phyloP scores from a whole-genome alignment of 495 filamentous ascomycete genomes.

The Talaromyces thailandensis region DNA sequence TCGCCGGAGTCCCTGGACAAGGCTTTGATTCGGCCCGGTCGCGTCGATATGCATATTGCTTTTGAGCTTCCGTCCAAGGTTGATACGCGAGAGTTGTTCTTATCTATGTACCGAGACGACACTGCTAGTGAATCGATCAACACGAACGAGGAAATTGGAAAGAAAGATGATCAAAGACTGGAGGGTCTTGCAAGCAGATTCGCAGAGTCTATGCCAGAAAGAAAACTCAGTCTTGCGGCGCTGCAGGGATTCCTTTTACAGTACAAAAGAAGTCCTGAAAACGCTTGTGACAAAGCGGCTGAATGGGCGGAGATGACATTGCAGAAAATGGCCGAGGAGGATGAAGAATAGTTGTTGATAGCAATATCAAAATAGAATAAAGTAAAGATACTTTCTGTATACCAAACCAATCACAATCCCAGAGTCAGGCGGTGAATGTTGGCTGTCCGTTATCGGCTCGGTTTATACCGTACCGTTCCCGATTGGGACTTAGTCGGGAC shows the following conservation, averaged over 20 bases:
- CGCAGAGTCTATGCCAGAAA: constrained; percentile 48
- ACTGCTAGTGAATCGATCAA: neutral
- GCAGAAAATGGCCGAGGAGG: constrained; percentile 44
- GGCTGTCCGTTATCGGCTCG: constrained; percentile 14
- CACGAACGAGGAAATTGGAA: neutral
- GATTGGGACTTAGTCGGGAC: neutral
- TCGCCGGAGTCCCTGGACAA: constrained; percentile 62
- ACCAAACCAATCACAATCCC: neutral
- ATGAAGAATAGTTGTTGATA: constrained; percentile 11
- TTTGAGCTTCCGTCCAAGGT: constrained; percentile 52
- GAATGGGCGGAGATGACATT: constrained; percentile 50
- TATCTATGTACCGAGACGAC: constrained; percentile 47
- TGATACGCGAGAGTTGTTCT: constrained; percentile 55
- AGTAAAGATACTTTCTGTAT: no score
- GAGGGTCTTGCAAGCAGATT: constrained; percentile 45
- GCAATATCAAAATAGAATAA: no score
- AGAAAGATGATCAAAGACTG: neutral
- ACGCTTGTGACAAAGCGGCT: constrained; percentile 50
- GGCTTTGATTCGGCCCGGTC: constrained; percentile 66
- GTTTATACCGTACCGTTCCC: no score
- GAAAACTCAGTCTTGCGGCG: constrained; percentile 65
- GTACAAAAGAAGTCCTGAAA: constrained; percentile 45
- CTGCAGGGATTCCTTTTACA: constrained; percentile 64
- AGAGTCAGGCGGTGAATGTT: neutral
- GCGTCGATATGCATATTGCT: constrained; percentile 62